A percentile compares a stretch with the other conserved stretches of the same genome.
Evolutionary conservation across 345 rosid species (phyloP).

Genomic region (Erodium maritimum): DNA sequence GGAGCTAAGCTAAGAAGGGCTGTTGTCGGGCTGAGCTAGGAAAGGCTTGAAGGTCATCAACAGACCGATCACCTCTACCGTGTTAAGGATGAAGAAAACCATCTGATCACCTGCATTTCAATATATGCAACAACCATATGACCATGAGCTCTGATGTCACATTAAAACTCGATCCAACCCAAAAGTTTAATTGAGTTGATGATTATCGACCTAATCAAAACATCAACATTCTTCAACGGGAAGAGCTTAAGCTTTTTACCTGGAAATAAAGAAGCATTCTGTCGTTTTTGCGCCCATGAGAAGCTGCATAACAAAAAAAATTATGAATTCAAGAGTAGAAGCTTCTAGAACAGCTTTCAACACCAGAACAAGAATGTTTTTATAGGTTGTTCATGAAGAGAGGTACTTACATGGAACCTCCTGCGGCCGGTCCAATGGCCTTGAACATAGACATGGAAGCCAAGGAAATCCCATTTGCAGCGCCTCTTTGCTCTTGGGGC

Average conservation of each 20-base stretch:
- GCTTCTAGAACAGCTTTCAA: not conserved
- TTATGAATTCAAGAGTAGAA: not conserved
- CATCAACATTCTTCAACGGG: not conserved
- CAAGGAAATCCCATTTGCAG: conserved; percentile 43
- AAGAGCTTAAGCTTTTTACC: conserved; percentile 18
- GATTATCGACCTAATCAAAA: too few species aligned
- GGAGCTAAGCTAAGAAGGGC: not conserved
- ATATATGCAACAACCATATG: not conserved
- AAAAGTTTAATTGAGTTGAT: not conserved
- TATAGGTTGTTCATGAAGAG: not conserved
- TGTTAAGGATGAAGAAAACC: conserved; percentile 36
- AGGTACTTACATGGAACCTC: conserved; percentile 32
- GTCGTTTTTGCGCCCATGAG: conserved; percentile 43
- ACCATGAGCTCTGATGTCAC: not conserved
- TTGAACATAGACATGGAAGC: conserved; percentile 44
- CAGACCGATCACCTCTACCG: conserved; percentile 35
- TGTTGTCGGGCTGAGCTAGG: conserved; percentile 16
- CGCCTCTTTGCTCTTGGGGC: conserved; percentile 43
- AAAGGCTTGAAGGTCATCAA: conserved; percentile 39
- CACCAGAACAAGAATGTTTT: not conserved
- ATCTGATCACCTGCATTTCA: conserved; percentile 26
- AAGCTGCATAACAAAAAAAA: conserved; percentile 21
- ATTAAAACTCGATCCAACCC: too few species aligned
- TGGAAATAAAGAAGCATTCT: conserved; percentile 25
- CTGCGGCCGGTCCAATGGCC: conserved; percentile 44